Conservation (phyloP, 1,284 basidiomycete species). For the Trametes polyzona region DNA sequence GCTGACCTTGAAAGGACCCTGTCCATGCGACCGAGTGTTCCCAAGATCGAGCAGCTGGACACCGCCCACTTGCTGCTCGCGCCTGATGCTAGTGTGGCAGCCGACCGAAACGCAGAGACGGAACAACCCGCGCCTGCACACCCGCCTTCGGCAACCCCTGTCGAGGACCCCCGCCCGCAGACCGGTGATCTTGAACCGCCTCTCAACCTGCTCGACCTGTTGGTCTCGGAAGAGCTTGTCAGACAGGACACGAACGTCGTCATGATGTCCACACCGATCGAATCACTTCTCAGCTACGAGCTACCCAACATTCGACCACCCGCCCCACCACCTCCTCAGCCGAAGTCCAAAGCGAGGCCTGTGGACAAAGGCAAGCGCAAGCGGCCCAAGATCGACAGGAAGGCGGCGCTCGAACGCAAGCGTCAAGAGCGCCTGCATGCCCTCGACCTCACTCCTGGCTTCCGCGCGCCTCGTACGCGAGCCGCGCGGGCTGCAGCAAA, state of each 20-base stretch:
- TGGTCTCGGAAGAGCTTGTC: slow-evolving; percentile 55
- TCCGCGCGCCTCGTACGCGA: slow-evolving; percentile 53
- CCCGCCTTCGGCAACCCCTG: neutral
- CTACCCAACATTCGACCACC: slow-evolving; percentile 63
- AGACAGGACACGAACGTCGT: slow-evolving; percentile 55
- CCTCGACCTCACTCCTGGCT: slow-evolving; percentile 41
- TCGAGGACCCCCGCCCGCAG: slow-evolving; percentile 24
- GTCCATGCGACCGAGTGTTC: slow-evolving; percentile 20
- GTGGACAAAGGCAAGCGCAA: slow-evolving; percentile 27
- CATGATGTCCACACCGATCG: slow-evolving; percentile 62
- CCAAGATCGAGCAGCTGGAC: slow-evolving; percentile 18
- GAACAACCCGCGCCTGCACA: neutral
- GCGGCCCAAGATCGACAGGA: slow-evolving; percentile 47
- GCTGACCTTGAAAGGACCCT: slow-evolving; percentile 50
- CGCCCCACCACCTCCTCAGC: slow-evolving; percentile 46
- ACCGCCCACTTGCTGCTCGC: neutral
- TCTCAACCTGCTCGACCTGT: slow-evolving; percentile 54
- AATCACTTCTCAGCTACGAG: slow-evolving; percentile 70
- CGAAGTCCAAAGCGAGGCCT: slow-evolving; percentile 15
- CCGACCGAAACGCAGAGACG: neutral
- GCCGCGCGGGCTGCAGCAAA: slow-evolving; percentile 43
- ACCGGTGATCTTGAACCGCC: slow-evolving; percentile 77
- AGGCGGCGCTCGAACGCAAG: slow-evolving; percentile 40
- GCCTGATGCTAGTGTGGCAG: neutral
- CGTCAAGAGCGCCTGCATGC: slow-evolving; percentile 30